Evolutionary conservation across 139 green algal species (phyloP).

Genomic region (Coelastrella sp.): DNA sequence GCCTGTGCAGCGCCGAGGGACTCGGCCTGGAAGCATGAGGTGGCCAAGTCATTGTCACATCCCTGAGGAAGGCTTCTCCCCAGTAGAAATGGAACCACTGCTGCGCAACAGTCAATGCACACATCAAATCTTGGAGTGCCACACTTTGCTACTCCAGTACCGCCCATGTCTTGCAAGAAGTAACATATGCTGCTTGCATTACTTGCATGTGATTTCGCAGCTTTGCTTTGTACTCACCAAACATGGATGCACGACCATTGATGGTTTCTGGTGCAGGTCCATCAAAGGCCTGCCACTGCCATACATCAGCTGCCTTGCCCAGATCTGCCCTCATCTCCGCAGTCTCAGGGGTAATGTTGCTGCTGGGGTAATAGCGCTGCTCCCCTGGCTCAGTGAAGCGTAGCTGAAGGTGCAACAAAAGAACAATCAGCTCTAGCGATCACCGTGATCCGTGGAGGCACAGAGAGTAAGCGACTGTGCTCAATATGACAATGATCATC

Average conservation of each 20-base stretch:
- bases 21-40: background rate
- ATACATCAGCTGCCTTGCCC: conserved; percentile 30
- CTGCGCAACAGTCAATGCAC: no score
- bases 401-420: background rate
- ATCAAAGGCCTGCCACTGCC: conserved; percentile 34
- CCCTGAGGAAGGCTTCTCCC: no score
- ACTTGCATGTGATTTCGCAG: background rate
- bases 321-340: conserved; percentile 35
- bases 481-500: no score
- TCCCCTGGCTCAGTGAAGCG: background rate
- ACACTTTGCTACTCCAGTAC: no score
- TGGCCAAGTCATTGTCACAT: no score
- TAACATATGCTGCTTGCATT: background rate
- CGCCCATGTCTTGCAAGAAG: background rate
- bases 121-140: no score
- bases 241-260: conserved; percentile 26
- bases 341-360: background rate
- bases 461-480: background rate
- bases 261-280: conserved; percentile 42
- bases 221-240: conserved; percentile 1
- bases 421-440: background rate
- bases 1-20: background rate
- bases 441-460: background rate
- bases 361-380: background rate
- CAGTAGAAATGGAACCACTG: no score